A percentile compares a stretch with the other conserved stretches of the same genome.
Conservation (phyloP, 805 yeast genomes). For the Kuraishia ogatae region DNA sequence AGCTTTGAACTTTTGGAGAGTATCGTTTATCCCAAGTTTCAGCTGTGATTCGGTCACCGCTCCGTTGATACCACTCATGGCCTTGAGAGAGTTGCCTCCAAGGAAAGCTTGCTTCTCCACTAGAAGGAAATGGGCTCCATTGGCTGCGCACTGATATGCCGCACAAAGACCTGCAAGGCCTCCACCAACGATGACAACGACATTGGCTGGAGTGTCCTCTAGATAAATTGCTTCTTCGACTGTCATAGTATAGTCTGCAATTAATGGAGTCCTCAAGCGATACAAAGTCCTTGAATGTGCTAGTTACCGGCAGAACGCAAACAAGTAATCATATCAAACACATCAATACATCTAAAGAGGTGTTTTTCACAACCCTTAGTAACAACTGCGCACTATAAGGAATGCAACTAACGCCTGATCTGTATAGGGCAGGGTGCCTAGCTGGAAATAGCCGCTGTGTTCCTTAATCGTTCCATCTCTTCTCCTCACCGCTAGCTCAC, state of each 20-base stretch:
- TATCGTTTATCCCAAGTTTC: conserved; percentile 39
- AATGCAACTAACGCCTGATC: no score
- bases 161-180: conserved; percentile 60
- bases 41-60: conserved; percentile 57
- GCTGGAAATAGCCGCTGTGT: neutral
- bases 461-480: neutral
- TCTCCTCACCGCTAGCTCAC: neutral
- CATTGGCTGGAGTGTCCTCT: conserved; percentile 19
- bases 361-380: no score
- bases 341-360: no score
- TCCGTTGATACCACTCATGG: conserved; percentile 69
- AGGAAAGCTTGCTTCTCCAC: conserved; percentile 53
- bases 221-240: neutral
- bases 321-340: no score
- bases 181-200: conserved; percentile 52
- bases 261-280: neutral
- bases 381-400: no score
- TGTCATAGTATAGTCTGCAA: neutral
- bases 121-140: conserved; percentile 42
- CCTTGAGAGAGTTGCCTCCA: conserved; percentile 61
- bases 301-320: no score
- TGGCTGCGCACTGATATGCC: conserved; percentile 40
- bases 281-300: no score
- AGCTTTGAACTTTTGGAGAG: conserved; percentile 46
- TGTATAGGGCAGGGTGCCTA: no score